Conservation (phyloP, 2,329 filamentous ascomycete genomes). For the Eurotiales sp. region DNA sequence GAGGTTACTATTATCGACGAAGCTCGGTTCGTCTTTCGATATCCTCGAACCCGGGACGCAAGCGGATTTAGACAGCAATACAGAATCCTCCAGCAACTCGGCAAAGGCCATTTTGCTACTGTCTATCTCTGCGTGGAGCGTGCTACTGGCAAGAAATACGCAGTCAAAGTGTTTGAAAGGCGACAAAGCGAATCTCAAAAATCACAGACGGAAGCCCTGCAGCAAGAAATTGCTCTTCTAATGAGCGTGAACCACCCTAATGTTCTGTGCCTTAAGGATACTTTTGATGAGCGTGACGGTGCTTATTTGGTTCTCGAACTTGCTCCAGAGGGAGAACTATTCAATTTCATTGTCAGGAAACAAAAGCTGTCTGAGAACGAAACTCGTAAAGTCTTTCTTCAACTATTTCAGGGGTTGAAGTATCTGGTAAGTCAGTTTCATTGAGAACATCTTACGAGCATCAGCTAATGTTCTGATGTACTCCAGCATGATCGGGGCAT, state of each 20-base stretch:
- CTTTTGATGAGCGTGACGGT: constrained; percentile 84
- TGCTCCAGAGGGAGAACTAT: constrained; percentile 87
- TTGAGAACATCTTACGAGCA: background rate
- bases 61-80: constrained; percentile 85
- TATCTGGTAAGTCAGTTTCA: constrained; percentile 66
- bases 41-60: constrained; percentile 70
- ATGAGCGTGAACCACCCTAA: constrained; percentile 98
- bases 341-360: constrained; percentile 91
- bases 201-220: constrained; percentile 77
- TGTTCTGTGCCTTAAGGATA: constrained; percentile 88
- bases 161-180: constrained; percentile 93
- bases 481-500: constrained; percentile 89
- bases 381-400: constrained; percentile 79
- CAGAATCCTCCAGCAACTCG: constrained; percentile 75
- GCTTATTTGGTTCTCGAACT: constrained; percentile 91
- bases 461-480: constrained; percentile 14
- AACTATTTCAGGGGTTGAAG: constrained; percentile 90
- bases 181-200: constrained; percentile 75
- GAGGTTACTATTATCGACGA: constrained; percentile 84
- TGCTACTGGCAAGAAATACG: constrained; percentile 73
- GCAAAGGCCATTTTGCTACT: constrained; percentile 92
- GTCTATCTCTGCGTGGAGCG: constrained; percentile 91
- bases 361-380: constrained; percentile 82
- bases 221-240: constrained; percentile 93
- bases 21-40: constrained; percentile 86